Evolutionary conservation across 2,329 filamentous ascomycete genomes (phyloP), one percentile per base, ranked within the genome.

Genomic region (Penicillium sp.): DNA sequence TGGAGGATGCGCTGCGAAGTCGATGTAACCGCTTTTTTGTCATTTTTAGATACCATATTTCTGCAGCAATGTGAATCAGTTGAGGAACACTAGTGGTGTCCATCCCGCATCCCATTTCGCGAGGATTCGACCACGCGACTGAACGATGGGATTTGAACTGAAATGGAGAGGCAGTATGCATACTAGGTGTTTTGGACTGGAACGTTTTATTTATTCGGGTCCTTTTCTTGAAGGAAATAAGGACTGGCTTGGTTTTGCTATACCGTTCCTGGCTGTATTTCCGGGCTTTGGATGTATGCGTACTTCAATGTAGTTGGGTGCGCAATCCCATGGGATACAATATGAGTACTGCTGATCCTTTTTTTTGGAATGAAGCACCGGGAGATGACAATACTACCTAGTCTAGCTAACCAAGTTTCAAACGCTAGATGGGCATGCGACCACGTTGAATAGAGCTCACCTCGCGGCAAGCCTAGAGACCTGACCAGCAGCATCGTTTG

Each of bases 1-100:
- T 67, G 93, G 93, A 49, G 91, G 91, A 47, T 60, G 57, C 39
- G 48, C 44, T 22, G 44, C 44, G 26, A 51, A 38, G 47, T 43
- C 52, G 9, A 35, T 54, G 38, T 57, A 55, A 59, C 19, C 32
- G 31, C 42, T 42, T 42, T 42, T 52, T 37, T 53, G 33, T 48
- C 44, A 46, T 22, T 42, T 55, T 47, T 57, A 54, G 56, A 52
- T 57, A 55, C 49, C 54, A 52, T 51, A 28, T 37, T 46, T 50
- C 45, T 43, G 40, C 35, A 48, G 49, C 49, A 52, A 49, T 49
- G 41, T 39, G 45, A 52, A 31, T 49, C 31, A 15, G 17, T 41
- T 41, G 49, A 51, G 19, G 37, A 40, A 42, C 22, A 48, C 9
- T 22, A 34, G 17, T 31, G 15, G 6, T 13, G 10, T 32, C 19